phyloP scores from a whole-genome alignment of 179 eudicot genomes.

The Heliamphora pulchella region DNA sequence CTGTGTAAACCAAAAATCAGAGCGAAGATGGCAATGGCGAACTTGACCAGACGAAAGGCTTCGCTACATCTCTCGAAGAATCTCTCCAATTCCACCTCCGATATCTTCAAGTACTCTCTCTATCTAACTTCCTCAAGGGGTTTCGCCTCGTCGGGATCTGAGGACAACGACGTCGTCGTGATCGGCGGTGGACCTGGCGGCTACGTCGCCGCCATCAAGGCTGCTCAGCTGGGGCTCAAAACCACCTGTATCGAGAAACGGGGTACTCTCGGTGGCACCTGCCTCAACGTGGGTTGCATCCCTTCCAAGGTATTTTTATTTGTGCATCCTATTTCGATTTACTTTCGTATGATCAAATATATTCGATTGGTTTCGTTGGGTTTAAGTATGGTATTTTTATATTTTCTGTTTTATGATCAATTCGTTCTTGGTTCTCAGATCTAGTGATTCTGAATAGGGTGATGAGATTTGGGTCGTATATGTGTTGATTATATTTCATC shows the following conservation, averaged over 20 bases:
- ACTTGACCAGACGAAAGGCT: slow-evolving; percentile 45
- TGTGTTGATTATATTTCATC: neutral
- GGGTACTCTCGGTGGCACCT: slow-evolving; percentile 83
- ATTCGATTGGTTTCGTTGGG: neutral
- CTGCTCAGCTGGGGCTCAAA: slow-evolving; percentile 89
- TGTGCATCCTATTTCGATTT: neutral
- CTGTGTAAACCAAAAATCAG: neutral
- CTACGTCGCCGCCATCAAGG: slow-evolving; percentile 93
- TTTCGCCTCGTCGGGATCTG: slow-evolving; percentile 54
- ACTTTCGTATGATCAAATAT: neutral
- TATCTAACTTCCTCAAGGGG: slow-evolving; percentile 32
- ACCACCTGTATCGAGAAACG: slow-evolving; percentile 93
- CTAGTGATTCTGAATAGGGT: neutral
- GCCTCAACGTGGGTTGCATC: slow-evolving; percentile 90
- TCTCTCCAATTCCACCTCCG: slow-evolving; percentile 23
- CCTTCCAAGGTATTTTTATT: slow-evolving; percentile 64
- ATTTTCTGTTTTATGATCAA: neutral
- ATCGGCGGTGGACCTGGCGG: slow-evolving; percentile 96
- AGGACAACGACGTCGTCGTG: slow-evolving; percentile 84
- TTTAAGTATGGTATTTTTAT: neutral
- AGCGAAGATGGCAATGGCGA: slow-evolving; percentile 55
- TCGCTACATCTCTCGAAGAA: slow-evolving; percentile 31
- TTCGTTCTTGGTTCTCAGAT: neutral
- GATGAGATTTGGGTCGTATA: too few relatives aligned
- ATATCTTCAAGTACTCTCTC: slow-evolving; percentile 24